Evolutionary conservation across 345 rosid species (phyloP).

Genomic region (Moricandia moricandioides): DNA sequence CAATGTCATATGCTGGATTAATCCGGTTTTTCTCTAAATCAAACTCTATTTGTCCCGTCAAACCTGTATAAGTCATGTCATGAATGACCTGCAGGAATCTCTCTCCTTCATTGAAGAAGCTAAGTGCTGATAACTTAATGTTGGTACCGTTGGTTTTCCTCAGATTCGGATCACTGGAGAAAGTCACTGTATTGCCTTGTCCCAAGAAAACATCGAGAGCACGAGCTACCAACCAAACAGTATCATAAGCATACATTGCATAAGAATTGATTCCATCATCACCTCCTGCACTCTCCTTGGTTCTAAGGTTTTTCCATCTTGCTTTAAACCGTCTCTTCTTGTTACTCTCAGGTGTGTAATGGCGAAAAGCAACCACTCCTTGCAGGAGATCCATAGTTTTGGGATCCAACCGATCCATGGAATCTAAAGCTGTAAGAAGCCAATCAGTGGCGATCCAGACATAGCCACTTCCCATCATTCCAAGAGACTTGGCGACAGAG

Average conservation of each 20-base stretch:
- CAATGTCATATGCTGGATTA: constrained; percentile 69
- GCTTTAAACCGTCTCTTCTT: constrained; percentile 48
- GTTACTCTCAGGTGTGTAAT: constrained; percentile 67
- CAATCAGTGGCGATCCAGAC: constrained; percentile 98
- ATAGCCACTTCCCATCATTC: constrained; percentile 67
- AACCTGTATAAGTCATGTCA: constrained; percentile 62
- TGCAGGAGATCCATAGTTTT: constrained; percentile 61
- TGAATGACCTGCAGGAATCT: constrained; percentile 58
- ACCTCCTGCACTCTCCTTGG: constrained; percentile 31
- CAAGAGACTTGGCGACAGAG: constrained; percentile 61
- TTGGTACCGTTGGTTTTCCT: constrained; percentile 44
- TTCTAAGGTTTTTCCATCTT: constrained; percentile 53
- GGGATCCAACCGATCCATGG: constrained; percentile 42
- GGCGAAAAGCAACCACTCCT: constrained; percentile 88
- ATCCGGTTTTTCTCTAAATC: constrained; percentile 55
- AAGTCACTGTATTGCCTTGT: constrained; percentile 62
- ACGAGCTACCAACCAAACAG: constrained; percentile 85
- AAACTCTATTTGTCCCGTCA: constrained; percentile 61
- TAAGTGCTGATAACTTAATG: constrained; percentile 57
- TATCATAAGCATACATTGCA: constrained; percentile 85
- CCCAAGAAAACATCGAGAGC: constrained; percentile 64
- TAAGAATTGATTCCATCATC: constrained; percentile 58
- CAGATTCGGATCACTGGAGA: constrained; percentile 62
- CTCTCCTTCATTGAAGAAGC: constrained; percentile 66
- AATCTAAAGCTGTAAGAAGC: constrained; percentile 78